Conservation (phyloP, 805 yeast species). For the Phaffomyces thermotolerans region DNA sequence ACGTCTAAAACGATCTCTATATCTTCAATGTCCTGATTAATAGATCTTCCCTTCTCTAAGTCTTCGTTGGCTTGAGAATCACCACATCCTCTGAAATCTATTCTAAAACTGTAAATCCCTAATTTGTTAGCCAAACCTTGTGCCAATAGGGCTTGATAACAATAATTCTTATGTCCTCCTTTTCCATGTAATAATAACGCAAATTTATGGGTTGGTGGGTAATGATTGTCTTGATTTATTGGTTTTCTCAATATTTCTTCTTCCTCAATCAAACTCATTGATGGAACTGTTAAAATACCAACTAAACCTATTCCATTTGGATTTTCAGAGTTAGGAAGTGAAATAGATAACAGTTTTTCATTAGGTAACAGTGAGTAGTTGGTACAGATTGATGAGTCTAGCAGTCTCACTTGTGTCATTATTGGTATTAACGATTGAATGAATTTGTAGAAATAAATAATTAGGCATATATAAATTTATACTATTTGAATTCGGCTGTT, state of each 20-base stretch:
- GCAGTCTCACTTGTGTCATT: constrained; percentile 8
- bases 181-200: constrained; percentile 76
- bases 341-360: constrained; percentile 22
- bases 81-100: constrained; percentile 86
- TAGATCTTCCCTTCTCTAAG: constrained; percentile 40
- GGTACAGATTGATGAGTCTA: constrained; percentile 16
- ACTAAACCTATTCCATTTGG: constrained; percentile 27
- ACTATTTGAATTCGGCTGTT: too few relatives aligned
- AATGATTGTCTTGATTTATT: constrained; percentile 10
- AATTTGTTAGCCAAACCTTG: constrained; percentile 45
- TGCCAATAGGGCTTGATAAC: constrained; percentile 63
- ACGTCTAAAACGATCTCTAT: constrained; percentile 38
- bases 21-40: constrained; percentile 65
- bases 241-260: constrained; percentile 10
- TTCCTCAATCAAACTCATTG: constrained; percentile 18
- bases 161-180: constrained; percentile 77
- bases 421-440: not conserved
- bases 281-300: constrained; percentile 31
- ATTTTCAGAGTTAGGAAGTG: constrained; percentile 17
- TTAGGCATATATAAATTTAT: too few relatives aligned
- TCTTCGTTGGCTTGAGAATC: constrained; percentile 45
- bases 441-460: not conserved
- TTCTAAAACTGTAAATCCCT: constrained; percentile 62
- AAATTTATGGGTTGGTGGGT: constrained; percentile 38
- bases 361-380: constrained; percentile 18